These are phyloP conservation scores for Reticulascus tulasneorum DNA, from an alignment of 2,329 filamentous ascomycete genomes.

Conservation along the genomic window DNA sequence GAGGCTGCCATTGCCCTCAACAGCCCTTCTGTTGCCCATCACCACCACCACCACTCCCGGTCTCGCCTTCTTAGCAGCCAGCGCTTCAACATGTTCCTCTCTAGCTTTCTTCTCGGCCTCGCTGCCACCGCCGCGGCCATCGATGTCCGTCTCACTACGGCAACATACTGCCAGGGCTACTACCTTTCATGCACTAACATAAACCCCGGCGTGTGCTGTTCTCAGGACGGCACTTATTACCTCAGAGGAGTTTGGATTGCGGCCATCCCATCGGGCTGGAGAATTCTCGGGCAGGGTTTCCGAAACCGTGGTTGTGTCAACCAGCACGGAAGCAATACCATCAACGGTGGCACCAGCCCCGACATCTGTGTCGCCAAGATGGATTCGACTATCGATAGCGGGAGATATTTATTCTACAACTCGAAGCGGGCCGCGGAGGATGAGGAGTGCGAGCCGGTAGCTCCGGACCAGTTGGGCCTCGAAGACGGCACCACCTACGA, in stretches of 20 bases:
- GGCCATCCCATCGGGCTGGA: conserved; percentile 9
- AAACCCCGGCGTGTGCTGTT: conserved; percentile 10
- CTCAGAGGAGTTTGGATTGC: not conserved
- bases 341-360: conserved; percentile 4
- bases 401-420: conserved; percentile 4
- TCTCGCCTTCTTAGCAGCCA: too few species aligned
- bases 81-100: conserved; percentile 8
- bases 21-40: too few species aligned
- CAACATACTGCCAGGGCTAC: not conserved
- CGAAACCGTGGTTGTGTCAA: too few species aligned
- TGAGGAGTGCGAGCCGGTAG: conserved; percentile 6
- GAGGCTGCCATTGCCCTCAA: too few species aligned
- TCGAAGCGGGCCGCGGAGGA: conserved; percentile 6
- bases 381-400: conserved; percentile 2
- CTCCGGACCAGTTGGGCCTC: conserved; percentile 4
- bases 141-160: conserved; percentile 2
- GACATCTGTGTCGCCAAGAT: not conserved
- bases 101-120: not conserved
- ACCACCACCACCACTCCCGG: too few species aligned
- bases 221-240: conserved; percentile 3
- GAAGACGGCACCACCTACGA: conserved; percentile 7
- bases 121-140: conserved; percentile 4
- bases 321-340: too few species aligned
- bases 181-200: not conserved
- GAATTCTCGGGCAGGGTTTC: conserved; percentile 3